Evolutionary conservation across 257 asterid genomes (phyloP).

Genomic region (Solanum gandarillasii): DNA sequence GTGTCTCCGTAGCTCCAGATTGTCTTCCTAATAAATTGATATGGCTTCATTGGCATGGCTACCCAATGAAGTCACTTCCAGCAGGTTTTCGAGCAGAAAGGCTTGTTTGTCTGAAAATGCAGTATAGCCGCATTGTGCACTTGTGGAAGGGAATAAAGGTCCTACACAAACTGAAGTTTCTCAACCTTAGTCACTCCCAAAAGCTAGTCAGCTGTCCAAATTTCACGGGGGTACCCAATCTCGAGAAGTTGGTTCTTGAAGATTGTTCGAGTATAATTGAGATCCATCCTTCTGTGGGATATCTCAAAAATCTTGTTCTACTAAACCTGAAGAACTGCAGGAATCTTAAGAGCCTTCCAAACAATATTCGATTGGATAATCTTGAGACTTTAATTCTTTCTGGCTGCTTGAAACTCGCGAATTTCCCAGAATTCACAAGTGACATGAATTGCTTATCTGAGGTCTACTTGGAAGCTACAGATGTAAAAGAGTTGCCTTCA

Average conservation of each 20-base stretch:
- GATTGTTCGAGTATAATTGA: neutral
- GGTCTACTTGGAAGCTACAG: slow-evolving; percentile 1
- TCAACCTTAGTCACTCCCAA: slow-evolving; percentile 15
- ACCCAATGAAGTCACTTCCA: neutral
- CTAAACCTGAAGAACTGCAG: slow-evolving; percentile 5
- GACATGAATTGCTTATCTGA: neutral
- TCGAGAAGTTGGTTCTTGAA: slow-evolving; percentile 1
- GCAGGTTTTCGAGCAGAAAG: neutral
- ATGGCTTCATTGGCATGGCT: slow-evolving; percentile 8
- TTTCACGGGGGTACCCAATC: slow-evolving; percentile 6
- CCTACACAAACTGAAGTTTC: slow-evolving; percentile 3
- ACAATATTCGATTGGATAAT: neutral
- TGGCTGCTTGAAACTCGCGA: slow-evolving; percentile 1
- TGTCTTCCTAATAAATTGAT: neutral
- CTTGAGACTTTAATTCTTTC: slow-evolving; percentile 1
- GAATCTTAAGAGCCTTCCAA: neutral
- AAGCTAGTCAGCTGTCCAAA: slow-evolving; percentile 3
- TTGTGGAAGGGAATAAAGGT: slow-evolving; percentile 5
- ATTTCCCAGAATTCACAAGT: slow-evolving; percentile 1
- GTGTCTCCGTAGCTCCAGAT: neutral
- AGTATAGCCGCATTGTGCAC: neutral
- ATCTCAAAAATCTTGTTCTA: neutral
- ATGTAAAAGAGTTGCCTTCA: neutral
- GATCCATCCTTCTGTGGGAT: slow-evolving; percentile 3
- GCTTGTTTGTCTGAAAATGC: neutral